Base-by-base conservation (phyloP, 2,329 filamentous ascomycete genomes). In the Grosmannia huntii region DNA sequence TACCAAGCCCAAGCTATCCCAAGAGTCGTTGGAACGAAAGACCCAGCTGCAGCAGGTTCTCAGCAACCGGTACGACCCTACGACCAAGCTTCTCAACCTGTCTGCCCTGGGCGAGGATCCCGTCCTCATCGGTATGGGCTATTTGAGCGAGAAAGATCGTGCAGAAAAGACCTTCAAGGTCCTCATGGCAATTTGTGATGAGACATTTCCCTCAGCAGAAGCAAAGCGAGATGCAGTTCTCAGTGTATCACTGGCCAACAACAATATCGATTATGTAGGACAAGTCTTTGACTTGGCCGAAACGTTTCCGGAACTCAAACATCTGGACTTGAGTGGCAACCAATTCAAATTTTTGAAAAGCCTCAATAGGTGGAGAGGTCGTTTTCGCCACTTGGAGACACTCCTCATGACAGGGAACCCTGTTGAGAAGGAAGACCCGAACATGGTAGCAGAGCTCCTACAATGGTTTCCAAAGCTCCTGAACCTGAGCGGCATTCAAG, bases 121-220 rank as follows among this genome's bases (percentile, higher is more conserved):
- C 2, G 81, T 85, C 59, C 79, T 97, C 5, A 76, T 84, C 57
- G 76, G 80, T 49, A 84, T 90, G 71, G 88, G 88, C 44, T 87
- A 92, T 66, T 90, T 95, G 68, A 80, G 83, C 61, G 82, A 76
- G 60, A 81, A 80, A 60, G 83, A 85, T 4, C 85, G 84, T 1
- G 84, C 87, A 52, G 81, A 87, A 62, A 99, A 96, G 70, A 88
- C 96, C 62, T 96, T 97, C 73, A 89, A 88, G 56, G 92, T 89
- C 1, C 77, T 97, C 61, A 95, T 97, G 88, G 84, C 83, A 60
- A 84, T 96, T 53, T 90, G 89, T 68, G 85, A 95, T 57, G 75
- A 82, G 61, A 80, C 86, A 21, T 95, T 96, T 74, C 84, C 86
- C 64, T 85, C 80, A 2, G 68, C 80, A 14, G 77, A 85, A 60